A percentile compares a stretch with the other conserved stretches of the same genome.
phyloP scores from a whole-genome alignment of 1,284 basidiomycete genomes.

The Irpex sp. region DNA sequence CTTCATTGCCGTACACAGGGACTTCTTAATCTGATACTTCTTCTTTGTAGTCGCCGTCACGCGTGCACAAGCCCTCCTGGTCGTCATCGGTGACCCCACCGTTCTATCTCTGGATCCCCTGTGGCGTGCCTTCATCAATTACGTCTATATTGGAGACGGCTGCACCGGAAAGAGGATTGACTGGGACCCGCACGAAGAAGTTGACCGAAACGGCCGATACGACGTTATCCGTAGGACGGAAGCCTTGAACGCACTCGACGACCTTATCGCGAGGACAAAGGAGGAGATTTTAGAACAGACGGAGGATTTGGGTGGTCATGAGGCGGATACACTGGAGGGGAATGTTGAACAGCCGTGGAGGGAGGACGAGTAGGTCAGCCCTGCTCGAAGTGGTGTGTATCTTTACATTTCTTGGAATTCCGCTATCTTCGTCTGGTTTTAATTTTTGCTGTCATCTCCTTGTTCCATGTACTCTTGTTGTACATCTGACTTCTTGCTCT shows the following conservation, averaged over 20 bases:
- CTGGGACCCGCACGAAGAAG: conserved; percentile 10
- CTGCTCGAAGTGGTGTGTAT: background rate
- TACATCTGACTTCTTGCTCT: background rate
- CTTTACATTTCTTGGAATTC: background rate
- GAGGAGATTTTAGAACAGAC: background rate
- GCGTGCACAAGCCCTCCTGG: conserved; percentile 51
- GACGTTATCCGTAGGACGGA: conserved; percentile 2
- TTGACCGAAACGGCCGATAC: conserved; percentile 3
- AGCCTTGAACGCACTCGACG: background rate
- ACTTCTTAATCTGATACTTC: background rate
- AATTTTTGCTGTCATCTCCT: background rate
- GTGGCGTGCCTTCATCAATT: conserved; percentile 53
- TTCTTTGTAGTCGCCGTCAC: conserved; percentile 47
- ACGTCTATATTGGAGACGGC: conserved; percentile 41
- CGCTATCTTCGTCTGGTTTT: background rate
- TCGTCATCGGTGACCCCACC: conserved; percentile 50
- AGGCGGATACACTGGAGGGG: background rate
- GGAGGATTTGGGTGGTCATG: background rate
- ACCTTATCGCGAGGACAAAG: background rate
- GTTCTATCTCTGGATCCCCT: conserved; percentile 55
- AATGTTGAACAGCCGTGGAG: conserved; percentile 1
- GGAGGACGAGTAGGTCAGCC: background rate
- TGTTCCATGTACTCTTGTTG: background rate
- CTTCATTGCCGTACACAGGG: no score
- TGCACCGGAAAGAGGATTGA: conserved; percentile 39